phyloP scores from a whole-genome alignment of 768 basidiomycete genomes.

The Auricularia sp. region DNA sequence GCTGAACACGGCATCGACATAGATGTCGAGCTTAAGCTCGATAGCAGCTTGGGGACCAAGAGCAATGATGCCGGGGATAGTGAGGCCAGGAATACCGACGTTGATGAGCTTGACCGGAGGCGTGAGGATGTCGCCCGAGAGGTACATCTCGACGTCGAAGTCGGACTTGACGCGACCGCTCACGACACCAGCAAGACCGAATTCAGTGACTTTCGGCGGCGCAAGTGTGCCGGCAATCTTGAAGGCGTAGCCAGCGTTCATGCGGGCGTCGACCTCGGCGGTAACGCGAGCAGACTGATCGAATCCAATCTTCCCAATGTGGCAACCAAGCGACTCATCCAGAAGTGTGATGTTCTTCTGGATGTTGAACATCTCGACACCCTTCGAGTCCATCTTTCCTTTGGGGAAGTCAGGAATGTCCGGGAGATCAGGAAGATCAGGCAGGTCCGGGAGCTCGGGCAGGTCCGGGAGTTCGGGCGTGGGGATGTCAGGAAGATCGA shows the following conservation, averaged over 20 bases:
- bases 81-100: not conserved
- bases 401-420: not conserved
- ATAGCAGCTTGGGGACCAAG: not conserved
- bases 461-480: not conserved
- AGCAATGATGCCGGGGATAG: not conserved
- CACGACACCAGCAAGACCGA: not conserved
- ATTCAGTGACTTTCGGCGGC: not conserved
- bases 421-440: not conserved
- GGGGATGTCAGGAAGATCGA: not conserved
- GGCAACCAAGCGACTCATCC: not conserved
- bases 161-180: not conserved
- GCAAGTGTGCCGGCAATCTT: not conserved
- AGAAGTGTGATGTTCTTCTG: not conserved
- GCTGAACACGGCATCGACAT: not conserved
- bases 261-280: not conserved
- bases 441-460: not conserved
- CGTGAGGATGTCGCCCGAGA: not conserved
- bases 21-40: not conserved
- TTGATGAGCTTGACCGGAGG: not conserved
- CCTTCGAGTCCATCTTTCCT: not conserved
- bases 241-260: conserved; percentile 1
- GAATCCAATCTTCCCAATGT: not conserved
- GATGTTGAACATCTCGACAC: not conserved
- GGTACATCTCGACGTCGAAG: not conserved
- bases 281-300: not conserved